phyloP scores from a whole-genome alignment of 1,284 basidiomycete genomes.

The Cystobasidium slooffiae region DNA sequence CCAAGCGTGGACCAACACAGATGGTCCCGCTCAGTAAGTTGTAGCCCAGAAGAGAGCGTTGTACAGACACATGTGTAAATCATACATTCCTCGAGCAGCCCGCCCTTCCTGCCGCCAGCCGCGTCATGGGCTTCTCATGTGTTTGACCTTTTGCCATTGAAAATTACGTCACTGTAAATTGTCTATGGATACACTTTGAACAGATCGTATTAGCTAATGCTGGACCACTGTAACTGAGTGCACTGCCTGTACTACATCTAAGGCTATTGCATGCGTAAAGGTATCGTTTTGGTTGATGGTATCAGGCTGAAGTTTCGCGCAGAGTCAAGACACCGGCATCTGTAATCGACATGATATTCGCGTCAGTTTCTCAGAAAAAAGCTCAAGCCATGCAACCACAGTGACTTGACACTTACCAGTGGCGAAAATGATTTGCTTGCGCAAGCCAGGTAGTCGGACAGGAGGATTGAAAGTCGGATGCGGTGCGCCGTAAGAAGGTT shows the following conservation, averaged over 20 bases:
- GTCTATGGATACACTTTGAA: too few relatives aligned
- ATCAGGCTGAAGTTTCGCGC: conserved; percentile 29
- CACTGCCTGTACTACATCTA: neutral
- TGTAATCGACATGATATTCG: conserved; percentile 11
- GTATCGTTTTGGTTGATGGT: neutral
- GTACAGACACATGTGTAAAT: too few relatives aligned
- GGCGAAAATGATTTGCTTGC: conserved; percentile 48
- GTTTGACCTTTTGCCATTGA: too few relatives aligned
- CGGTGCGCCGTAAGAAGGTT: neutral
- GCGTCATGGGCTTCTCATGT: too few relatives aligned
- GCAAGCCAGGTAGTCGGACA: conserved; percentile 33
- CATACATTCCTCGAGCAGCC: too few relatives aligned
- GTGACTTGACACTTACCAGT: conserved; percentile 15
- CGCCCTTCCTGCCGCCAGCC: too few relatives aligned
- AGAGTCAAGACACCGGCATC: conserved; percentile 35
- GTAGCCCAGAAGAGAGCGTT: too few relatives aligned
- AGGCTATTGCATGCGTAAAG: conserved; percentile 11
- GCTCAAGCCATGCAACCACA: neutral
- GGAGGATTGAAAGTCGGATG: conserved; percentile 24
- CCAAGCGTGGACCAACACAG: neutral
- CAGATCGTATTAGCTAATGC: too few relatives aligned
- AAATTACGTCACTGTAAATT: too few relatives aligned
- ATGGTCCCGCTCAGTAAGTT: neutral
- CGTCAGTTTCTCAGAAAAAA: neutral
- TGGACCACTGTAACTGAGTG: neutral